Evolutionary conservation across 2,329 filamentous ascomycete species (phyloP), one percentile per base, ranked within the genome.

Genomic region (Fusarium nodosum): DNA sequence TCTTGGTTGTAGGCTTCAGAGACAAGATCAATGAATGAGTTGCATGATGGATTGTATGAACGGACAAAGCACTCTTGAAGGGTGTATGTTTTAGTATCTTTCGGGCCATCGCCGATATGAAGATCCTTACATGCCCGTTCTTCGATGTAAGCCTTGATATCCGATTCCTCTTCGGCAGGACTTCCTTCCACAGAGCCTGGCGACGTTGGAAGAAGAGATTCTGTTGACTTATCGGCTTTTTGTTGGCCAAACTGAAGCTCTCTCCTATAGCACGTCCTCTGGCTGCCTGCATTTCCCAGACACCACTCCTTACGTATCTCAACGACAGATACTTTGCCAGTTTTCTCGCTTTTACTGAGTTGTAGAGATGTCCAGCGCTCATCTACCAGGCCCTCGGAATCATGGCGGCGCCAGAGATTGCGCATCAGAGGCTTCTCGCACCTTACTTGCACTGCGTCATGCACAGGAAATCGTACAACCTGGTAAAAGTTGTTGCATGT

Each of bases 271-370:
- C 90, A 92, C 0, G 87, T 91, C 28, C 91, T 85, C 41, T 85
- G 82, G 60, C 88, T 88, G 26, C 84, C 85, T 59, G 88, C 89
- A 24, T 82, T 81, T 31, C 77, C 77, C 0, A 69, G 66, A 9
- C 82, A 82, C 88, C 90, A 93, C 76, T 94, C 92, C 30, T 88
- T 89, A 16, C 92, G 84, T 31, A 86, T 86, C 76, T 94, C 92
- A 1, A 92, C 78, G 20, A 93, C 88, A 52, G 86, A 82, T 2
- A 91, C 78, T 16, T 83, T 77, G 2, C 88, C 87, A 0, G 85
- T 89, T 13, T 72, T 72, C 62, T 92, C 88, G 61, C 92, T 87
- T 34, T 81, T 82, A 30, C 87, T 84, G 2, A 94, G 80, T 6
- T 85, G 85, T 5, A 94, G 79, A 60, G 88, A 87, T 0, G 87